Conservation (phyloP, 2,329 filamentous ascomycete genomes). For the Raffaelea arxii region DNA sequence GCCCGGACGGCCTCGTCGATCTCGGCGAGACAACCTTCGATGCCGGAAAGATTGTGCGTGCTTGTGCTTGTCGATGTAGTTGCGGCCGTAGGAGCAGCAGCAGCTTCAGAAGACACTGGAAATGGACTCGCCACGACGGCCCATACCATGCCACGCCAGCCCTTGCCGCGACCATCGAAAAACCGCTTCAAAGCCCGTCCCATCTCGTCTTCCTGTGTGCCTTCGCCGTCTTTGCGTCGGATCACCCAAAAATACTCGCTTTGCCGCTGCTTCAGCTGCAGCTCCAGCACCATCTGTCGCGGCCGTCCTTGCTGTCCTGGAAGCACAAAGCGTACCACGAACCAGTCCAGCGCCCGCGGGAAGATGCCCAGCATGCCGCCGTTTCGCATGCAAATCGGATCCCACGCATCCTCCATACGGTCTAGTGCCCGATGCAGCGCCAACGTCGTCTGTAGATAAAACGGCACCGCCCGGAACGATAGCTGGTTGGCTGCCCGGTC, state of each 20-base stretch:
- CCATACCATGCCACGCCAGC: constrained; percentile 37
- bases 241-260: constrained; percentile 44
- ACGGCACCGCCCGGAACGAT: constrained; percentile 42
- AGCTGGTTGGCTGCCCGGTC: constrained; percentile 45
- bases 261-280: constrained; percentile 38
- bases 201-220: constrained; percentile 22
- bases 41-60: constrained; percentile 21
- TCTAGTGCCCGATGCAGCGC: constrained; percentile 55
- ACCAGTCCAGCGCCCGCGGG: constrained; percentile 46
- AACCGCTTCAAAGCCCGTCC: constrained; percentile 30
- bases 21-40: constrained; percentile 34
- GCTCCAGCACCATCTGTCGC: constrained; percentile 37
- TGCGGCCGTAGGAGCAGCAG: constrained; percentile 1
- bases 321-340: constrained; percentile 44
- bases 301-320: constrained; percentile 14
- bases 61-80: neutral
- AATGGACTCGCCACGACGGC: constrained; percentile 33
- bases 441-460: constrained; percentile 49
- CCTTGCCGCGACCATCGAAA: constrained; percentile 33
- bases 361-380: constrained; percentile 41
- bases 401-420: constrained; percentile 48
- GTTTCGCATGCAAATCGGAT: constrained; percentile 26
- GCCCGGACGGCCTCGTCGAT: constrained; percentile 37
- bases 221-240: constrained; percentile 22
- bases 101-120: neutral